Evolutionary conservation across 352 stramenopile species (phyloP), one percentile per base, ranked within the genome.

Genomic region (Vaucheria bursata): DNA sequence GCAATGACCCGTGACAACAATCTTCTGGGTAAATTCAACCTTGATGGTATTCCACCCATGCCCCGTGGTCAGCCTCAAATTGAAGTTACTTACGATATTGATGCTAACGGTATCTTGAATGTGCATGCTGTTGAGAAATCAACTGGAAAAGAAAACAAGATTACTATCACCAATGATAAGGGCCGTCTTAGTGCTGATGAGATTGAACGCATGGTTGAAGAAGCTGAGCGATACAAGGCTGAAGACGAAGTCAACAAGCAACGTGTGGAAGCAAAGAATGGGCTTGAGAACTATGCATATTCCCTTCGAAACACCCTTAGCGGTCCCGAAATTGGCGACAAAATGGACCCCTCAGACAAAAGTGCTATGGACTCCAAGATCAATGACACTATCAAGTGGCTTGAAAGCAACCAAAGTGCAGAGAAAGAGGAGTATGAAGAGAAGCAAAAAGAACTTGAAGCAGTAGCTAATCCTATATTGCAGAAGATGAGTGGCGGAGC

Each of bases 341-440:
- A 91, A 78, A 85, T 96, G 31, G 85, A 87, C 31, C 80, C 68
- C 0, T 85, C 86, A 31, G 89, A 94, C 77, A 92, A 91, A 83
- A 53, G 1, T 29, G 38, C 86, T 39, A 75, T 93, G 68, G 71
- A 87, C 66, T 64, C 73, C 38, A 84, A 84, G 37, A 87, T 90
- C 75, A 73, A 89, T 0, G 89, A 96, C 70, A 89, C 90, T 2
- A 89, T 92, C 53, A 84, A 89, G 65, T 97, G 93, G 92, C 85
- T 96, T 37, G 87, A 90, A 29, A 87, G 87, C 68, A 67, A 91
- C 87, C 88, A 92, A 78, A 85, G 88, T 71, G 90, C 88, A 37
- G 93, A 93, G 71, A 90, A 93, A 39, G 92, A 95, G 84, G 92
- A 97, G 85, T 94, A 91, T 40, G 93, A 97, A 84, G 90, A 95